Evolutionary conservation across 2,329 filamentous ascomycete species (phyloP), one percentile per base, ranked within the genome.

Genomic region (Monosporascus sp.): DNA sequence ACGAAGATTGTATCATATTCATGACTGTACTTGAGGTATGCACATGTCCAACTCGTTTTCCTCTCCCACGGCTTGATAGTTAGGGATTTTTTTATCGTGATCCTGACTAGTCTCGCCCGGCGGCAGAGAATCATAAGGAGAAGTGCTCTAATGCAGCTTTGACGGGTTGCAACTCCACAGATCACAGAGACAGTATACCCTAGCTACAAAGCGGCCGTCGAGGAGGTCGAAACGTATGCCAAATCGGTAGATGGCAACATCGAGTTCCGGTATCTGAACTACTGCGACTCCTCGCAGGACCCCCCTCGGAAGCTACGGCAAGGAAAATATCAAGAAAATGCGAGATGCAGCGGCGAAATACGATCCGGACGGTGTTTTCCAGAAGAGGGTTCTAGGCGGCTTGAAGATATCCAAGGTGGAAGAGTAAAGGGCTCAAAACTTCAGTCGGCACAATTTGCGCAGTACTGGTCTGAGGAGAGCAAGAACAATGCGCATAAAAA

Each of bases 1-100:
- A 50, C 36, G 40, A 40, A 24, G 52, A 54, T 53, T 52, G 46
- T 27, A 16, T 59, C 14, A 31, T 57, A 40, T 57, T 31, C 46
- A 17, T 48, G 4, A 19, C 40, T 27, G 38, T 44, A 22, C 27
- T 40, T 16, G 5, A 45, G 43, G 43, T 45, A 8, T 4, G 43
- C 8, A 7, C 27, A 11, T 31, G 27, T 31, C 27, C 9, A 31
- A 11, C 27, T 31, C 11, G 2, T 31, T 31, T 31, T 31, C 27
- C 9, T 31, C 27, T 1, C 3, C 11, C 3, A 3, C 27, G 27
- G 27, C 27, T 31, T 34, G 11, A 34, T 3, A 11, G 5, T 14
- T 11, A 8, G 9, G 31, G 31, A 9, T 1, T 14, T 34, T 9
- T 34, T 34, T 34, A 7, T 34, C 31, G 9, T 34, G 1, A 34